Percentiles rank a stretch among this genome's conserved stretches.
Evolutionary conservation across 352 stramenopile species (phyloP).

Genomic region (Pythium brassicae): DNA sequence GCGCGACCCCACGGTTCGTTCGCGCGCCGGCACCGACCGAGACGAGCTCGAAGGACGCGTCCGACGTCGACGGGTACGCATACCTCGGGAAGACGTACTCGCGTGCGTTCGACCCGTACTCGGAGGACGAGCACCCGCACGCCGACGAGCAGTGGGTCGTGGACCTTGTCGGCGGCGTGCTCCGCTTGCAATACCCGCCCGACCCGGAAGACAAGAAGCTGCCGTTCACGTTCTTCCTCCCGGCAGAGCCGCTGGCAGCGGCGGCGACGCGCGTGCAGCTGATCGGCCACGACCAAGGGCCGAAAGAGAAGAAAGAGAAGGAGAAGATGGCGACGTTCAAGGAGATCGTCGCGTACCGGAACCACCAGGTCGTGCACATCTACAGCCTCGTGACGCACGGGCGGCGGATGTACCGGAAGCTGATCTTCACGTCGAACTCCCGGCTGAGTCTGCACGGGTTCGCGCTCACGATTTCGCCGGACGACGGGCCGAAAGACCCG

Average conservation of each 20-base stretch:
- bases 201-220: constrained; percentile 81
- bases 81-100: constrained; percentile 64
- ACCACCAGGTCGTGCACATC: constrained; percentile 91
- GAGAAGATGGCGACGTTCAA: constrained; percentile 93
- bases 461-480: constrained; percentile 47
- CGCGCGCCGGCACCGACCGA: constrained; percentile 15
- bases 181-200: constrained; percentile 67
- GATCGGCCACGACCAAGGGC: constrained; percentile 62
- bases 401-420: constrained; percentile 92
- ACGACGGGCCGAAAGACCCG: constrained; percentile 61
- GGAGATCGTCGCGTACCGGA: constrained; percentile 95
- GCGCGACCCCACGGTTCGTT: constrained; percentile 42
- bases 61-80: constrained; percentile 37
- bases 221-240: constrained; percentile 71
- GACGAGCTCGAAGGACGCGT: constrained; percentile 22
- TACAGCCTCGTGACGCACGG: constrained; percentile 97
- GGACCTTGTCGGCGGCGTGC: constrained; percentile 51
- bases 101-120: constrained; percentile 76
- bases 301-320: constrained; percentile 67
- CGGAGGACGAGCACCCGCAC: constrained; percentile 66
- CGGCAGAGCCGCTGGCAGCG: constrained; percentile 37
- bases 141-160: constrained; percentile 70
- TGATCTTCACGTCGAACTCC: constrained; percentile 97
- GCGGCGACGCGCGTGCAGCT: constrained; percentile 46
- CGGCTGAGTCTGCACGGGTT: constrained; percentile 93